Percentiles rank a stretch among this genome's conserved stretches.
Evolutionary conservation across 306 rosid species (phyloP).

Genomic region (Corylus heterophylla): DNA sequence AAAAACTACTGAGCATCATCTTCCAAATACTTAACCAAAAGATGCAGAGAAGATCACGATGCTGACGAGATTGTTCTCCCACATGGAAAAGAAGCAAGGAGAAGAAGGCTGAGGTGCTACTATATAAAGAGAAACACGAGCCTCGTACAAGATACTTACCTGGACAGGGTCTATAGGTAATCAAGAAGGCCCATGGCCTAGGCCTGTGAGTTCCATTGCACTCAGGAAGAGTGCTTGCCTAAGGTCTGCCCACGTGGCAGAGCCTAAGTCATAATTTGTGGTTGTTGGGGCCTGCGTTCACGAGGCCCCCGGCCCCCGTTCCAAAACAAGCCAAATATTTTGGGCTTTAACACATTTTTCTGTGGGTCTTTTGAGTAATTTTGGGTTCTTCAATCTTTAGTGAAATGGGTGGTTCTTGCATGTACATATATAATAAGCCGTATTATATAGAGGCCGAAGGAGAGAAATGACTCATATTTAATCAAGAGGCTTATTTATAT

Average conservation of each 20-base stretch:
- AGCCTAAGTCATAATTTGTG: conserved; percentile 38
- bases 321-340: not conserved
- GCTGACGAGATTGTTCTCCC: not conserved
- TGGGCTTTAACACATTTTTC: no score
- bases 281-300: conserved; percentile 23
- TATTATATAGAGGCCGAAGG: no score
- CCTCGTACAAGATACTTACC: not conserved
- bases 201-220: conserved; percentile 21
- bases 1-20: no score
- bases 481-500: no score
- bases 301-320: not conserved
- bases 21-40: no score
- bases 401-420: no score
- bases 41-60: no score
- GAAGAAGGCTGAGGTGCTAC: not conserved
- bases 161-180: conserved; percentile 30
- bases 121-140: not conserved
- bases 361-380: no score
- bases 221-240: conserved; percentile 1
- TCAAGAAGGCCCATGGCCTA: conserved; percentile 20
- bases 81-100: not conserved
- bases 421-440: no score
- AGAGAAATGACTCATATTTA: no score
- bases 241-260: conserved; percentile 28
- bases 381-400: no score